Base-by-base conservation (phyloP, 2,329 filamentous ascomycete genomes). In the Leptographium radiaticola region DNA sequence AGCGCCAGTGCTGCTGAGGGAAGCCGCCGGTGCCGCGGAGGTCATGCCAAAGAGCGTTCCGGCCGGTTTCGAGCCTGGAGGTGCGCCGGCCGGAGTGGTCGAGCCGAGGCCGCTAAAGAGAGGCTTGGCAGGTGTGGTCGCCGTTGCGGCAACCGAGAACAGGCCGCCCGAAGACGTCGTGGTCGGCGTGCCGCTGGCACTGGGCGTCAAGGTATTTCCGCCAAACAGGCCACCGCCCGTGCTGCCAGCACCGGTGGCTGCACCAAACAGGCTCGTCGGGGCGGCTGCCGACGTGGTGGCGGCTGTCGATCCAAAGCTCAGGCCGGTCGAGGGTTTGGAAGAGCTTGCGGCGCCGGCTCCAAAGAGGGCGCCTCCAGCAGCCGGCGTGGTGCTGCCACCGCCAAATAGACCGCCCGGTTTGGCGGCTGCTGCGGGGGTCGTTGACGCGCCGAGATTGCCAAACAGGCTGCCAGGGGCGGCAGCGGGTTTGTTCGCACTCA, bases 81-180 rank as follows among this genome's bases (percentile, higher is more conserved):
- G 76, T 12, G 73, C 70, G 43, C 76, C 76, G 36, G 76, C 75
- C 18, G 76, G 75, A 43, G 76, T 79, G 5, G 75, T 78, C 30
- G 76, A 78, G 55, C 68, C 67, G 39, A 76, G 60, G 30, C 64
- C 57, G 34, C 61, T 59, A 53, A 76, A 71, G 52, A 68, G 57
- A 15, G 74, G 70, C 62, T 77, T 78, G 18, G 69, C 68, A 34
- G 71, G 70, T 33, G 71, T 73, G 20, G 67, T 64, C 43, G 66
- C 59, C 15, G 44, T 15, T 31, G n/a, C 30, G 36, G 8, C 15
- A 20, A 20, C 16, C 39, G 51, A 40, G 45, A 63, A 64, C 6
- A 62, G 39, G 9, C 55, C 47, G 9, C 58, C 56, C 15, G 57
- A 55, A 6, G 56, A 36, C 7, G 57, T 36, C 4, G 36, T 16